Evolutionary conservation across 192 early-diverging fungal genomes (phyloP), one percentile per base, ranked within the genome.

Genomic region (Backusella australiensis): DNA sequence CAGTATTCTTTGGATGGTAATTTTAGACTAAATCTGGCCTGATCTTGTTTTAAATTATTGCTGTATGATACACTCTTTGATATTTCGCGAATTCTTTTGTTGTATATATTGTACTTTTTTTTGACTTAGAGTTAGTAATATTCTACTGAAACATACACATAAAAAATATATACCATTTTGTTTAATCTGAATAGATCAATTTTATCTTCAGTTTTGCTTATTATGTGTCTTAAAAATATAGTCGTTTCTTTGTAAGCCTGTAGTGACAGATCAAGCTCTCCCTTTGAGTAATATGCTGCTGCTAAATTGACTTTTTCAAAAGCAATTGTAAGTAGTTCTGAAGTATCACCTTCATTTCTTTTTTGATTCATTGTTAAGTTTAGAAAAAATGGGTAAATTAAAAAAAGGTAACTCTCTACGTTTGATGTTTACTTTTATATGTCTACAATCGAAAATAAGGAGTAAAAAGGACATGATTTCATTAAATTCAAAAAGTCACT

Each of bases 71-170:
- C 2, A 29, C 2, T 63, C 2, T 29, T 63, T 63, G 56, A 63
- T 14, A 63, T 29, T 63, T 63, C 26, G 26, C 56, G 56, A 14
- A 63, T 63, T 63, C 26, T 63, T 63, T 63, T 63, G 26, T 63
- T 63, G 12, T 63, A 63, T 63, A 63, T 11, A 63, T 63, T 63
- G 26, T 29, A 63, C 56, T 63, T 59, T 63, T 53, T 53, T 63
- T 59, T 59, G 2, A 23, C 6, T 2, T 59, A 12, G 23, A 49
- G 19, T 49, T 17, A 49, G 46, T 49, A 49, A 6, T 49, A 49
- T 21, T 19, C 19, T 49, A 49, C 6, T n/a, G 1, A 19, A 49
- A 15, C 19, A 9, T 26, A 26, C 9, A 8, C 11, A 21, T 21
- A 56, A 0, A 56, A 23, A 7, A 21, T 14, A 8, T 59, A 59